Base-by-base conservation (phyloP, 129 eudicot genomes). In the Apium graveolens region DNA sequence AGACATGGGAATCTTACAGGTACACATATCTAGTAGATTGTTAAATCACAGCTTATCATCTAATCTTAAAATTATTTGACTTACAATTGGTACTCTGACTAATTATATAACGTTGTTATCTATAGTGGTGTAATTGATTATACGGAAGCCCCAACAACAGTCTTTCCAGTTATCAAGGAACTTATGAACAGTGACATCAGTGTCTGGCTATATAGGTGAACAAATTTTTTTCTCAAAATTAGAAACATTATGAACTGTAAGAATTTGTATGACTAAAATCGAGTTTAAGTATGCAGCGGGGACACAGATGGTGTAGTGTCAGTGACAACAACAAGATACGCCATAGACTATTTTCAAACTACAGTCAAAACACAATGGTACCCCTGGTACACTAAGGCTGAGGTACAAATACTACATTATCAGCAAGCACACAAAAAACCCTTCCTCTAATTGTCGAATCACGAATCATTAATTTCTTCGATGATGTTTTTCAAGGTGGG, bases 191-290 rank as follows among this genome's bases (percentile, higher is more conserved):
- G 85, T 62, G 96, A 89, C 39, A 81, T 90, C 45, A 77, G 86
- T 2, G 88, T 90, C 71, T 86, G 92, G 96, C 83, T 90, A 38
- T 90, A 86, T 57, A 86, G 96, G 90, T 87, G 82, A 75, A 8
- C 21, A 35, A 35, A n/a, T n/a, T 51, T 20, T 14, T 11, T 20
- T 51, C 5, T 51, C 21, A 42, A 42, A 4, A 42, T 14, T 51
- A 16, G 51, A 1, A 11, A 11, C 18, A 12, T 45, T 11, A 11
- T 16, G 18, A 45, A 12, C n/a, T 7, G 9, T 70, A 27, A 62
- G 14, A 62, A 62, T 7, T 21, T n/a, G 26, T 62, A 0, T 0
- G 16, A n/a, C 27, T 9, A 21, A 62, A 62, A 62, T 11, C 6
- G 3, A 62, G 16, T 24, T 21, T 26, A 10, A 11, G 2, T 42